Percentiles rank a stretch among this genome's conserved stretches.
phyloP scores from a whole-genome alignment of 495 filamentous ascomycete species.

The Penicillium cinerascens region DNA sequence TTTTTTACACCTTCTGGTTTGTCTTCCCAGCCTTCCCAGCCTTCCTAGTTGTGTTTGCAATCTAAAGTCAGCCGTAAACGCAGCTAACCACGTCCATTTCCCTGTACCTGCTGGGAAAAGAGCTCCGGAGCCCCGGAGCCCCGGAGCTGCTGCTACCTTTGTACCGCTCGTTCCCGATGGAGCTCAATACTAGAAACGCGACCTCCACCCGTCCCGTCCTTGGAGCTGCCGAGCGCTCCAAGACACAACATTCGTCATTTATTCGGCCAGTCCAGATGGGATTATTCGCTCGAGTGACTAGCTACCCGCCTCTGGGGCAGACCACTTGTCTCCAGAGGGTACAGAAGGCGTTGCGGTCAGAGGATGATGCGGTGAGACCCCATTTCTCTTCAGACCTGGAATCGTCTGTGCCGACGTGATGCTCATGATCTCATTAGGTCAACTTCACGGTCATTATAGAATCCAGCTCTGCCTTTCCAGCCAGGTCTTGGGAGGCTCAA shows the following conservation, averaged over 20 bases:
- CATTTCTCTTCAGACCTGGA: too few species aligned
- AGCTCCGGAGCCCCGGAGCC: neutral
- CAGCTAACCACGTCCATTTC: neutral
- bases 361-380: constrained; percentile 33
- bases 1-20: too few species aligned
- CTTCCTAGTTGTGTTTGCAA: neutral
- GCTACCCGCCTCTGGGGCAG: constrained; percentile 67
- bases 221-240: constrained; percentile 7
- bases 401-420: too few species aligned
- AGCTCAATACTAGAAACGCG: constrained; percentile 13
- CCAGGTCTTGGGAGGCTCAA: constrained; percentile 65
- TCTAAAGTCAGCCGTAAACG: too few species aligned
- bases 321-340: constrained; percentile 53
- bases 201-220: constrained; percentile 24
- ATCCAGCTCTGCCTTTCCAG: constrained; percentile 49
- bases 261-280: constrained; percentile 44
- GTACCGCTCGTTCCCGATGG: constrained; percentile 22
- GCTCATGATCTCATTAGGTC: constrained; percentile 30
- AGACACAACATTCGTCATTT: constrained; percentile 28
- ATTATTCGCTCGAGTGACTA: constrained; percentile 51
- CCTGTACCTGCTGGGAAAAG: neutral
- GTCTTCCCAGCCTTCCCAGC: neutral
- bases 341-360: constrained; percentile 19
- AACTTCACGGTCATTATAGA: constrained; percentile 71
- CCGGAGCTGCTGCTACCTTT: neutral